Conservation (phyloP, 176 grass and related monocot genomes). For the Bonia amplexicaulis region DNA sequence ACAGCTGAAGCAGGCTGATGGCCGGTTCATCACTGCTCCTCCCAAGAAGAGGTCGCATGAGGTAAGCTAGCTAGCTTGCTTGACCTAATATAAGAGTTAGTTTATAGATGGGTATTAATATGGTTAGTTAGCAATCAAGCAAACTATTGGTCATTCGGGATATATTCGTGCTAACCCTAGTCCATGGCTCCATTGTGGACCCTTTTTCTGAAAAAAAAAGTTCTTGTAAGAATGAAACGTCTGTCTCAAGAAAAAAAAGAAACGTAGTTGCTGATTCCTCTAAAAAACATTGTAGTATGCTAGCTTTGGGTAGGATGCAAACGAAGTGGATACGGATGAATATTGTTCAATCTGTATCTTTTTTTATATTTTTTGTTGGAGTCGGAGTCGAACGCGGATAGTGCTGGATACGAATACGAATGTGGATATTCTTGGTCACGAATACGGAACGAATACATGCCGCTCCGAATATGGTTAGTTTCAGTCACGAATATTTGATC, state of each 20-base stretch:
- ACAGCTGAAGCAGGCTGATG: slow-evolving; percentile 27
- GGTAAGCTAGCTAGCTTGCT: slow-evolving; percentile 33
- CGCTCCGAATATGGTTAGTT: no score
- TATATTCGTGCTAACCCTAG: not conserved
- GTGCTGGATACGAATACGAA: no score
- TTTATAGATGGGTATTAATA: not conserved
- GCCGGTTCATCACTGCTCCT: slow-evolving; percentile 38
- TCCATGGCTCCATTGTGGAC: not conserved
- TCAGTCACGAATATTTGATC: no score
- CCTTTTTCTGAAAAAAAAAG: no score
- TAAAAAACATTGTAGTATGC: not conserved
- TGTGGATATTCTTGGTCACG: no score
- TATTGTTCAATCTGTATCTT: no score
- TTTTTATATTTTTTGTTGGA: no score
- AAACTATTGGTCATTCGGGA: not conserved
- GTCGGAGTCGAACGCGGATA: no score
- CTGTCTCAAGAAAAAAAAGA: no score
- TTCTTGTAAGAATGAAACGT: not conserved
- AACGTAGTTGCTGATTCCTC: no score
- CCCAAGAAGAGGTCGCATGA: slow-evolving; percentile 50
- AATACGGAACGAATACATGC: no score
- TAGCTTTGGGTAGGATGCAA: not conserved
- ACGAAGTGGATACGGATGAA: no score
- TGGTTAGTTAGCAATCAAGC: not conserved
- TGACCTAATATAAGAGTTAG: not conserved